Evolutionary conservation across 2,329 filamentous ascomycete genomes (phyloP).

Genomic region (Penicillium sp.): DNA sequence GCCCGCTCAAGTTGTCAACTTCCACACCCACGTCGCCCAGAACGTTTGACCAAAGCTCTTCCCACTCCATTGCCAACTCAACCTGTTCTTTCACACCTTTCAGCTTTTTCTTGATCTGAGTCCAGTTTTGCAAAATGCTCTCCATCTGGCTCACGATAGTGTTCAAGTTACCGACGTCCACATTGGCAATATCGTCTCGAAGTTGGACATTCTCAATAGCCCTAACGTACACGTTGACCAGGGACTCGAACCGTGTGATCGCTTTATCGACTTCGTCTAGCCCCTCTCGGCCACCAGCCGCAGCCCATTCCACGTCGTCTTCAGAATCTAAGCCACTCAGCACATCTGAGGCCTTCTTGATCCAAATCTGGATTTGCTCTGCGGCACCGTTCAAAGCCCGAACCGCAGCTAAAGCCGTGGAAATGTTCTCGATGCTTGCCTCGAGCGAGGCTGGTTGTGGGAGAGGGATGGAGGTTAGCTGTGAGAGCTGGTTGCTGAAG

Average conservation of each 20-base stretch:
- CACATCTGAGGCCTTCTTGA: conserved; percentile 85
- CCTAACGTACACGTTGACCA: conserved; percentile 88
- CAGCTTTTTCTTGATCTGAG: conserved; percentile 72
- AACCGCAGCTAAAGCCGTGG: conserved; percentile 78
- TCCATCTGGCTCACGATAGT: conserved; percentile 87
- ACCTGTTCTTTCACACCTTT: conserved; percentile 83
- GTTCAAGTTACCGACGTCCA: conserved; percentile 69
- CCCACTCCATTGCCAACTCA: conserved; percentile 98
- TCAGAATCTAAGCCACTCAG: conserved; percentile 86
- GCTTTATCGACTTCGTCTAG: conserved; percentile 60
- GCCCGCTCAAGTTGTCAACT: conserved; percentile 70
- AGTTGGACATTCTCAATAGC: conserved; percentile 90
- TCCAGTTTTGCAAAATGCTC: conserved; percentile 78
- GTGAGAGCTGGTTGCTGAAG: conserved; percentile 88
- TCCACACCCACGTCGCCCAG: conserved; percentile 90
- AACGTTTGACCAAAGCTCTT: conserved; percentile 92
- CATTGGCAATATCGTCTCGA: conserved; percentile 69
- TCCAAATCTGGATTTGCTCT: conserved; percentile 92
- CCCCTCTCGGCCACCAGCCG: conserved; percentile 69
- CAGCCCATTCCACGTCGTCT: conserved; percentile 94
- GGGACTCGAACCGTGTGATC: conserved; percentile 77
- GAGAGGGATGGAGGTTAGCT: conserved; percentile 84
- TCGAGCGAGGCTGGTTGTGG: conserved; percentile 82
- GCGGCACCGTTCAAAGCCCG: conserved; percentile 81
- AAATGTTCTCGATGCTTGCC: conserved; percentile 77